phyloP scores from a whole-genome alignment of 768 basidiomycete genomes.

The Agaricus sinodeliciosus region DNA sequence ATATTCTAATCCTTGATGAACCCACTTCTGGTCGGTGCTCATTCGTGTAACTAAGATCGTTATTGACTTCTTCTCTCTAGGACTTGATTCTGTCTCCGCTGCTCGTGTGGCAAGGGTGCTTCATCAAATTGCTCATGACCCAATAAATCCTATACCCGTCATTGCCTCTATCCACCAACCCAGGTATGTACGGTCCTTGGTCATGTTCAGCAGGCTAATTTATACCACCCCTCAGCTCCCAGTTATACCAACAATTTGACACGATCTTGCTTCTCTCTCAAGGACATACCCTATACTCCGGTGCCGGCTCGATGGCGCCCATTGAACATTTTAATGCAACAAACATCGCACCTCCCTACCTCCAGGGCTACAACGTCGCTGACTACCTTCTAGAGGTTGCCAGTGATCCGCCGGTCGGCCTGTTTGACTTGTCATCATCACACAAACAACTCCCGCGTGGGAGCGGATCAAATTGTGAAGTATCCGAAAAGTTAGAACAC shows the following conservation, averaged over 20 bases:
- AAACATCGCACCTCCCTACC: constrained; percentile 42
- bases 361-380: constrained; percentile 84
- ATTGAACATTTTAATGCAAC: constrained; percentile 55
- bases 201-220: not conserved
- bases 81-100: constrained; percentile 86
- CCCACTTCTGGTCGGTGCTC: constrained; percentile 51
- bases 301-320: constrained; percentile 67
- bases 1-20: constrained; percentile 83
- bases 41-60: not conserved
- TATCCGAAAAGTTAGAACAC: not conserved
- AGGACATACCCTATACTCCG: constrained; percentile 75
- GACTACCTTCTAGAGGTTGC: constrained; percentile 91
- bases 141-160: constrained; percentile 66
- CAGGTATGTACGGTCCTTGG: constrained; percentile 34
- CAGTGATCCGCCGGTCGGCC: constrained; percentile 47
- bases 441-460: not conserved
- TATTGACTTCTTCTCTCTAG: constrained; percentile 21
- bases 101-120: constrained; percentile 74
- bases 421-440: constrained; percentile 27
- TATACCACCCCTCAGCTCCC: constrained; percentile 41
- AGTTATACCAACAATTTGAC: constrained; percentile 82
- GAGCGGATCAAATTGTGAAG: not conserved
- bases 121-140: constrained; percentile 65
- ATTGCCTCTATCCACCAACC: constrained; percentile 89
- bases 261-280: constrained; percentile 71